Evolutionary conservation across 2,329 filamentous ascomycete genomes (phyloP), one percentile per base, ranked within the genome.

Genomic region (Zymoseptoria tritici): DNA sequence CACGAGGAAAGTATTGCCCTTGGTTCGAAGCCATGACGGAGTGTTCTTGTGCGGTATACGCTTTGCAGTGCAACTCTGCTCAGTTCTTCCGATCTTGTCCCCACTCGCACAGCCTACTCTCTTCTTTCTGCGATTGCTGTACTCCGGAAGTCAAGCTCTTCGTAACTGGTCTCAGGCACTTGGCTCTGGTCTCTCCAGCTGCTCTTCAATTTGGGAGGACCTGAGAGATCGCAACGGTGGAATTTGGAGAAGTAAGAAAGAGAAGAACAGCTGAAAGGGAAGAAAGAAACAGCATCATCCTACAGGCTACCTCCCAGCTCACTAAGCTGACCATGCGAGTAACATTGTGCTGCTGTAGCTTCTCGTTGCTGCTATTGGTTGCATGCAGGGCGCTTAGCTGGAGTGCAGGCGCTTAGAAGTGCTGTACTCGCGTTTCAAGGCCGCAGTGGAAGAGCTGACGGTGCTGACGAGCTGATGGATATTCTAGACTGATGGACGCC

Each of bases 391-490:
- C 62, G 57, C 60, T 46, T 57, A 58, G 36, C 36, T 16, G 13
- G 36, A 46, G 36, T 29, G 24, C 52, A 53, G 52, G 52, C 52
- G 52, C 52, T 53, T 53, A 53, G 52, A 53, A n/a, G 20, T 29
- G 52, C 29, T 29, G 22, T 29, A 24, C 22, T 53, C 22, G 22
- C 36, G 36, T 46, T 77, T 75, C 3, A 70, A 72, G 68, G 82
- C 83, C 2, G 73, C 75, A 9, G 73, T 66, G 7, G 69, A 67
- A 8, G 71, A 92, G 76, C 95, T 90, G 72, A 94, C 81, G 61
- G 89, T 91, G 65, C 36, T 16, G 36, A 46, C 16, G 36, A 46
- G 16, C 13, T 29, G 26, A 29, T 29, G 26, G 26, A 8, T 9
- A 29, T 9, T 29, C 26, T 2, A 29, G 4, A 29, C 26, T 29